phyloP scores from a whole-genome alignment of 805 yeast species.

The Candida nemodendra region DNA sequence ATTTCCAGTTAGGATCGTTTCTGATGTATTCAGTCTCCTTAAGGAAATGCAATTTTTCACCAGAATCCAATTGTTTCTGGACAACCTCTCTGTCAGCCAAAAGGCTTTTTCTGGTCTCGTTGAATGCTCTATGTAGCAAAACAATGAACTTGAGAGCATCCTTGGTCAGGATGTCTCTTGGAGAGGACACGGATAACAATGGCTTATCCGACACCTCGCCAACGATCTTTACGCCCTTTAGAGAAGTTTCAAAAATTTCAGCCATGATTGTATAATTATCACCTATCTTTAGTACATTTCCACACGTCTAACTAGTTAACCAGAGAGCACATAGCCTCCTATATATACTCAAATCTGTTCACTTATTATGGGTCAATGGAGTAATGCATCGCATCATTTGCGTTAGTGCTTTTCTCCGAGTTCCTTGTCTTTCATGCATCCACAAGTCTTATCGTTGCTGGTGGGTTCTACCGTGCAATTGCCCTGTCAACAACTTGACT shows the following conservation, averaged over 20 bases:
- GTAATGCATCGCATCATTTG: no score
- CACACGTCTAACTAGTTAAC: no score
- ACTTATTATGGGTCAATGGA: no score
- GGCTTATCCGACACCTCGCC: slow-evolving; percentile 45
- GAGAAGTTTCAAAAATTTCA: slow-evolving; percentile 29
- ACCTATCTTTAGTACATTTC: background rate
- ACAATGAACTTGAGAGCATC: slow-evolving; percentile 70
- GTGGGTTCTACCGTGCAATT: no score
- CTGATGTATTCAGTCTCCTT: slow-evolving; percentile 69
- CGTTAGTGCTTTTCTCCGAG: no score
- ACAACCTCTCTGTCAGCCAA: slow-evolving; percentile 60
- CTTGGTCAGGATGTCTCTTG: slow-evolving; percentile 53
- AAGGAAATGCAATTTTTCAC: slow-evolving; percentile 59
- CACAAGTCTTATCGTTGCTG: no score
- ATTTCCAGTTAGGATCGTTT: slow-evolving; percentile 73
- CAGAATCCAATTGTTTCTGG: slow-evolving; percentile 62
- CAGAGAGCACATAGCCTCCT: no score
- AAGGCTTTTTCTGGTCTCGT: slow-evolving; percentile 55
- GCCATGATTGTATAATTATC: slow-evolving; percentile 15
- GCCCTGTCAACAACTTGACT: no score
- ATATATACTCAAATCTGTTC: no score
- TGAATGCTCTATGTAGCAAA: slow-evolving; percentile 70
- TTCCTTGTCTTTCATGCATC: no score
- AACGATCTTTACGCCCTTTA: slow-evolving; percentile 52
- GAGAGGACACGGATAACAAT: slow-evolving; percentile 38